Evolutionary conservation across 805 yeast species (phyloP).

Genomic region (Candida corydali): DNA sequence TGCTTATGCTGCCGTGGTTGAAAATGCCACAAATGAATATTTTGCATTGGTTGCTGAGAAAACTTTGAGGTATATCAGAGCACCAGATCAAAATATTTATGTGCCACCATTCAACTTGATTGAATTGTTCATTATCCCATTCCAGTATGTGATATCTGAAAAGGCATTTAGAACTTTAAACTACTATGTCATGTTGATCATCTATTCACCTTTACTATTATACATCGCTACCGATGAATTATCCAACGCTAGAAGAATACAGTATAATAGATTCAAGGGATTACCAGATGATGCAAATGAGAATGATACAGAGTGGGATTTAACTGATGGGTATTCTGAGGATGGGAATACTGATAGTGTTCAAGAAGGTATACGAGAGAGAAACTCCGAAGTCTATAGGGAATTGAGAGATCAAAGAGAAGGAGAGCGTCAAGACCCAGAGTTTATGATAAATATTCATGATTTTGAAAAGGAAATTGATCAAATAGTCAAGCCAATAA

Average conservation of each 20-base stretch:
- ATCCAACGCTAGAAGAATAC: constrained; percentile 62
- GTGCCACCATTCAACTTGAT: constrained; percentile 82
- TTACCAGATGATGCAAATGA: constrained; percentile 79
- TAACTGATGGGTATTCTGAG: constrained; percentile 65
- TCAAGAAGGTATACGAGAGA: constrained; percentile 31
- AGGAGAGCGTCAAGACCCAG: constrained; percentile 69
- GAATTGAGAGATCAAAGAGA: constrained; percentile 47
- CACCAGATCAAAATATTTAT: constrained; percentile 81
- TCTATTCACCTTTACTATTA: constrained; percentile 65
- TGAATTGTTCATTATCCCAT: constrained; percentile 44
- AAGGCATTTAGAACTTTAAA: constrained; percentile 37
- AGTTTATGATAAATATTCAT: constrained; percentile 48
- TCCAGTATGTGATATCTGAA: constrained; percentile 31
- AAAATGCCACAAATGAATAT: constrained; percentile 79
- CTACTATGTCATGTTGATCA: constrained; percentile 54
- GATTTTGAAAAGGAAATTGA: constrained; percentile 52
- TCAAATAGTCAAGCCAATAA: constrained; percentile 54
- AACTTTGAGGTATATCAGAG: constrained; percentile 78
- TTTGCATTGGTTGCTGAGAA: constrained; percentile 81
- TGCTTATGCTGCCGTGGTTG: constrained; percentile 77
- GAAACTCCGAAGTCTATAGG: constrained; percentile 33
- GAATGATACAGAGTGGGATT: constrained; percentile 74
- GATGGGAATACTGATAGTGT: constrained; percentile 19
- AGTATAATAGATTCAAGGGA: constrained; percentile 61
- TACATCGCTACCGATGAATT: constrained; percentile 64